These are phyloP conservation scores for Coelastrella sp. DNA, from an alignment of 139 green algal species.

Conservation along the genomic window DNA sequence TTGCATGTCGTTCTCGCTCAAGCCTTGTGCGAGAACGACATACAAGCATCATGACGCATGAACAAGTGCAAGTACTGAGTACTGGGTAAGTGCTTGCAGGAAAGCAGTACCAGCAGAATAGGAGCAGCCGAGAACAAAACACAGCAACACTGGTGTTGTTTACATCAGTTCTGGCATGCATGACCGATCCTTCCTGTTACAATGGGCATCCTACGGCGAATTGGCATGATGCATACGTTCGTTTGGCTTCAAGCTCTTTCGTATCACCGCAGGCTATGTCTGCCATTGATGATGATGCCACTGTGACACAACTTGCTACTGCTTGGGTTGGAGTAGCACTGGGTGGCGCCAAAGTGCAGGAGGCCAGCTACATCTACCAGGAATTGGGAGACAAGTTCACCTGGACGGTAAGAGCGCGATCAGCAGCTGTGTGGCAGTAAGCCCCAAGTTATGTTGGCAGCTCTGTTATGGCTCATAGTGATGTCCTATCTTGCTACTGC, in stretches of 20 bases:
- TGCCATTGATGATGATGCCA: constrained; percentile 94
- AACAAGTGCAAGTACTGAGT: no score
- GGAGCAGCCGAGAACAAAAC: no score
- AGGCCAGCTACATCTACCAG: constrained; percentile 96
- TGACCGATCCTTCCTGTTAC: background rate
- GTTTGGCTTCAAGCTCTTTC: background rate
- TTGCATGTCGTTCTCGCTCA: no score
- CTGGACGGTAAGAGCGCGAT: constrained; percentile 82
- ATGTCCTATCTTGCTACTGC: constrained; percentile 81
- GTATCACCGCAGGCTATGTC: constrained; percentile 81
- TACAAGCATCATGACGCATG: no score
- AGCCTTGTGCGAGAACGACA: no score
- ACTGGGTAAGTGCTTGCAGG: no score
- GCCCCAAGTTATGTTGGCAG: no score
- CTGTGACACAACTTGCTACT: constrained; percentile 94
- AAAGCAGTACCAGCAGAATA: no score
- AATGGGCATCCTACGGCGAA: background rate
- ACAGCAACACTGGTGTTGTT: no score
- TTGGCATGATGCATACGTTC: background rate
- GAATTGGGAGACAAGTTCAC: constrained; percentile 97
- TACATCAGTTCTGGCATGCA: no score
- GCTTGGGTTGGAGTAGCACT: constrained; percentile 93
- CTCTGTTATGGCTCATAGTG: no score
- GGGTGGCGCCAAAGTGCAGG: constrained; percentile 95
- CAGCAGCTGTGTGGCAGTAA: no score